A percentile compares a stretch with the other conserved stretches of the same genome.
These are phyloP conservation scores for Lepidium aucheri DNA, from an alignment of 345 rosid genomes.

Conservation along the genomic window DNA sequence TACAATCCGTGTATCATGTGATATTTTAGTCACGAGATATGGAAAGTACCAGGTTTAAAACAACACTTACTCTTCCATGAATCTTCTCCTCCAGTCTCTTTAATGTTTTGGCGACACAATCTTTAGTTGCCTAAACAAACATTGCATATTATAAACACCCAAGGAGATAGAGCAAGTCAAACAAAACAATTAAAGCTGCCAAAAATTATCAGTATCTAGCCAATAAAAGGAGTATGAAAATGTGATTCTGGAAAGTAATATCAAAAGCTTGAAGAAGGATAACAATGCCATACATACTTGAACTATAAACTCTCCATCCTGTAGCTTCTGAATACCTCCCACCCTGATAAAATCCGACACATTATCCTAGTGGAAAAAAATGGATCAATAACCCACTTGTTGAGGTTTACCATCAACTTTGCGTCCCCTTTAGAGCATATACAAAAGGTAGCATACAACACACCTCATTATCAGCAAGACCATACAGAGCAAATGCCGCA, in stretches of 20 bases:
- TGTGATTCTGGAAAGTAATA: slow-evolving; percentile 6
- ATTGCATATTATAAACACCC: background rate
- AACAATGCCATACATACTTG: slow-evolving; percentile 47
- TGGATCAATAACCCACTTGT: slow-evolving; percentile 16
- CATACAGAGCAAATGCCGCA: slow-evolving; percentile 99
- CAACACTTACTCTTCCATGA: slow-evolving; percentile 72
- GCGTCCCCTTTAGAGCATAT: background rate
- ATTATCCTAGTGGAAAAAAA: slow-evolving; percentile 65
- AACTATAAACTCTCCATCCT: slow-evolving; percentile 92
- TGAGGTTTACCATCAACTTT: slow-evolving; percentile 14
- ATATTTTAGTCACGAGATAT: background rate
- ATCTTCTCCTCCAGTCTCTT: slow-evolving; percentile 97
- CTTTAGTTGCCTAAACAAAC: slow-evolving; percentile 82
- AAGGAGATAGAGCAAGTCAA: background rate
- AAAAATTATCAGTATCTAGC: background rate
- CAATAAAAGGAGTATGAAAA: background rate
- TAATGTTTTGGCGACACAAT: slow-evolving; percentile 92
- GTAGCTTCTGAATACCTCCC: slow-evolving; percentile 95
- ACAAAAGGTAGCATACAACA: background rate
- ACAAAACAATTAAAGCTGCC: background rate
- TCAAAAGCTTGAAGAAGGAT: background rate
- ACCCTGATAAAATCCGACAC: slow-evolving; percentile 90
- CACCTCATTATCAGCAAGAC: slow-evolving; percentile 99
- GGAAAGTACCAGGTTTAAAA: background rate
- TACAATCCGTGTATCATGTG: background rate